Evolutionary conservation across 305 asterid species (phyloP), one percentile per base, ranked within the genome.

Genomic region (Ilex paraguariensis): DNA sequence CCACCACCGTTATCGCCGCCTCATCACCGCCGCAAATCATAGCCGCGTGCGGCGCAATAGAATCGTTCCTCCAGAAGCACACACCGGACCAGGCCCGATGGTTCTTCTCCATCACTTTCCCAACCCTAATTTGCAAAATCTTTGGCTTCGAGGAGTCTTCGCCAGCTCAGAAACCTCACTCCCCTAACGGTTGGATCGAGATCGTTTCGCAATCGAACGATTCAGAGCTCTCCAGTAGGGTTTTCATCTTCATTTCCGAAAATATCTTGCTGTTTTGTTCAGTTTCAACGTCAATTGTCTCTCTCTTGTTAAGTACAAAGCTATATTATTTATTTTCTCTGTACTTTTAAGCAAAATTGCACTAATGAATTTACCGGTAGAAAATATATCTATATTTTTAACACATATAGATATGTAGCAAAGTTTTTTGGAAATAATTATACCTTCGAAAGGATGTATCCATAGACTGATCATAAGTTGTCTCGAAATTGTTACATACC

Each of bases 31-130:
- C 63, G 44, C 96, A 81, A 76, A 90, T 90, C 65, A 68, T 71
- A 68, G 72, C 86, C 66, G 95, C 91, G 21, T 92, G 97, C 76
- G 69, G 71, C 36, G 87, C 79, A 28, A 83, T 93, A 7, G 96
- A 87, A 66, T 66, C 77, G 31, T 93, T 84, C 68, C 81, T 93
- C 69, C 77, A 82, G 44, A 86, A 74, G 62, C 95, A 85, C 82
- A 54, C 84, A 21, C 81, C 95, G 45, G 96, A 87, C 78, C 96
- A 87, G 77, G 77, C 81, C 57, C 79, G 95, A 0, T 87, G 95
- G 91, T 93, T 93, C 87, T 93, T 87, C 79, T 90, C 97, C 80
- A 58, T 87, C 73, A 82, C 98, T 73, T 87, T 93, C 61, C 97
- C 97, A 52, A 74, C 93, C 81, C 87, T 93, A 74, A 87, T 93